Evolutionary conservation across 1,284 basidiomycete genomes (phyloP).

Genomic region (Exobasidium cylindrosporum): DNA sequence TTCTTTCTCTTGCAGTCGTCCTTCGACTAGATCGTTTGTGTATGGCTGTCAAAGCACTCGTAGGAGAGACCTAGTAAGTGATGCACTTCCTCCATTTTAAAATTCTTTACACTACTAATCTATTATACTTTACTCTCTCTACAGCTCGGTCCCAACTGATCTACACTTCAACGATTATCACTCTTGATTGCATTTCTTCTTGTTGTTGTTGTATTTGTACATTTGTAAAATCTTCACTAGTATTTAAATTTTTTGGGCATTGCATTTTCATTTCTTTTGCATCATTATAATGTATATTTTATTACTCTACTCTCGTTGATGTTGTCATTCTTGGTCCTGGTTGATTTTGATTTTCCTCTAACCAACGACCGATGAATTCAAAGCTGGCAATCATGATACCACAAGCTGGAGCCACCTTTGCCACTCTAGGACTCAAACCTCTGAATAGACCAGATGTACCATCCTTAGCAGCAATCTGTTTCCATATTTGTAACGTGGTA

Average conservation of each 20-base stretch:
- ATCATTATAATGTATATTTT: neutral
- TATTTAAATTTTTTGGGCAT: conserved; percentile 1
- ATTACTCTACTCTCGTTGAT: neutral
- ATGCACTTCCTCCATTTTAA: too few species aligned
- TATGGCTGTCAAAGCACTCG: conserved; percentile 73
- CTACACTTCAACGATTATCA: neutral
- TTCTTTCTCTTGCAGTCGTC: conserved; percentile 25
- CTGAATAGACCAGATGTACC: conserved; percentile 77
- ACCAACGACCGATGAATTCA: conserved; percentile 64
- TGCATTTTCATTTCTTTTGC: too few species aligned
- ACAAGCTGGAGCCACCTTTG: conserved; percentile 97
- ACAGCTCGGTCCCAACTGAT: neutral
- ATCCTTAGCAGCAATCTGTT: conserved; percentile 73
- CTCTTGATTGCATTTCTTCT: neutral
- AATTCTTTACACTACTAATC: too few species aligned
- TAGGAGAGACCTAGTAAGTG: conserved; percentile 70
- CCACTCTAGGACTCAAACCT: conserved; percentile 80
- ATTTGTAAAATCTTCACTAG: neutral
- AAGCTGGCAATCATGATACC: conserved; percentile 96
- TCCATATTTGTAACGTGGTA: conserved; percentile 57
- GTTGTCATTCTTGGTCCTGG: neutral
- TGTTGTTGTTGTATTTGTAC: neutral
- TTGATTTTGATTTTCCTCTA: conserved; percentile 20
- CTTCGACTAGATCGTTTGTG: conserved; percentile 69
- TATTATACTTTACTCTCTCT: neutral